Evolutionary conservation across 257 asterid genomes (phyloP).

Genomic region (Leptodermis oblonga): DNA sequence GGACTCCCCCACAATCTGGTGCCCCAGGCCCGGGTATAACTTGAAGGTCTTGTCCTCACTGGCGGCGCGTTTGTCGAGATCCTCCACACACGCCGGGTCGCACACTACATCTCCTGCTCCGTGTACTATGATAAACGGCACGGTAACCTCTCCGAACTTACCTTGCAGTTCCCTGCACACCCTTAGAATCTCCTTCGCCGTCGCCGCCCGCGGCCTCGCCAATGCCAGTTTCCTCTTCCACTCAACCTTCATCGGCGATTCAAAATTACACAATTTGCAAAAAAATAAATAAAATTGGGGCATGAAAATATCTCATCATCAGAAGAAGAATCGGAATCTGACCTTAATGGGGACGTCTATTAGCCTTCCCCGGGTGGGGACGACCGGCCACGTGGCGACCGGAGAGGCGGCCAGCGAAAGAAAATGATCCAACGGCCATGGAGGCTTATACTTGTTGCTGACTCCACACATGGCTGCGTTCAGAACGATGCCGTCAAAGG

Average conservation of each 20-base stretch:
- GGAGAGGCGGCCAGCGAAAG: slow-evolving; percentile 76
- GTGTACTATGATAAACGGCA: slow-evolving; percentile 75
- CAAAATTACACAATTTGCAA: no score
- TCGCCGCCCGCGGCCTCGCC: slow-evolving; percentile 95
- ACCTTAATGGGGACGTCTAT: slow-evolving; percentile 85
- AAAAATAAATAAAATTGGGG: neutral
- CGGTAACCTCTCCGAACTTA: slow-evolving; percentile 55
- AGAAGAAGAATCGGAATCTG: neutral
- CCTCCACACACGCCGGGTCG: slow-evolving; percentile 52
- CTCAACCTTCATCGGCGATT: slow-evolving; percentile 46
- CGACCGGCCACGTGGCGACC: slow-evolving; percentile 57
- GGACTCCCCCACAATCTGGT: slow-evolving; percentile 83
- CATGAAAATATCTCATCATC: neutral
- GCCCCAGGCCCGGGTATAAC: slow-evolving; percentile 81
- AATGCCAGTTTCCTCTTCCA: slow-evolving; percentile 86
- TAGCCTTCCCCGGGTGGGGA: slow-evolving; percentile 86
- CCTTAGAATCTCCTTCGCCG: slow-evolving; percentile 76
- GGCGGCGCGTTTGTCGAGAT: slow-evolving; percentile 40
- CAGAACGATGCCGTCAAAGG: slow-evolving; percentile 73
- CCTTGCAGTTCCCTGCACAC: slow-evolving; percentile 69
- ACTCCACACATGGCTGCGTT: slow-evolving; percentile 97
- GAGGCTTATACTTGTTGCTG: slow-evolving; percentile 85
- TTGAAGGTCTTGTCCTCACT: slow-evolving; percentile 70
- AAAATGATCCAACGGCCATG: slow-evolving; percentile 96
- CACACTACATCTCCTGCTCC: slow-evolving; percentile 57